Percentiles rank a stretch among this genome's conserved stretches.
Conservation (phyloP, 2,329 filamentous ascomycete species). For the Cyclaneusma minus region DNA sequence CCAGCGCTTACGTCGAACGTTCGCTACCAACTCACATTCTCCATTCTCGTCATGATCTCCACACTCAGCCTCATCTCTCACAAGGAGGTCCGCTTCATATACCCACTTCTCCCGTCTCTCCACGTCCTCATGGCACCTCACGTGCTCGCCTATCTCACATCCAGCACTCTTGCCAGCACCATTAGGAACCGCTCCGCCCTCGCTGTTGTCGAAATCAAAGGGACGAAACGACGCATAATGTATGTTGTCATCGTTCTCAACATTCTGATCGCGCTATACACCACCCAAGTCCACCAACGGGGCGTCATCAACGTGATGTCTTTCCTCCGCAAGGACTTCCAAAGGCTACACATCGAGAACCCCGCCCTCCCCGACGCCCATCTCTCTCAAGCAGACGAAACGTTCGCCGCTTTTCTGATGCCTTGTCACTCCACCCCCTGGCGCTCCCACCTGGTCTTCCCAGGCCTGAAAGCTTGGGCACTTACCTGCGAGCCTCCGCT, state of each 20-base stretch:
- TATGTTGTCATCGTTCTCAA: slow-evolving; percentile 46
- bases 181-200: slow-evolving; percentile 35
- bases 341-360: slow-evolving; percentile 33
- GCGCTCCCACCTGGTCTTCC: slow-evolving; percentile 73
- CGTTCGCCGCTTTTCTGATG: slow-evolving; percentile 71
- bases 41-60: slow-evolving; percentile 42
- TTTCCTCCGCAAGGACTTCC: slow-evolving; percentile 63
- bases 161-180: slow-evolving; percentile 13
- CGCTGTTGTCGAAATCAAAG: no score
- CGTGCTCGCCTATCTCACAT: slow-evolving; percentile 27
- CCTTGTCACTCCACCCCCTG: slow-evolving; percentile 94
- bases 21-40: slow-evolving; percentile 37
- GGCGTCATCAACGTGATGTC: slow-evolving; percentile 61
- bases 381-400: slow-evolving; percentile 21
- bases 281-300: slow-evolving; percentile 62
- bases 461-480: slow-evolving; percentile 63
- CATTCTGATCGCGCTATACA: slow-evolving; percentile 55
- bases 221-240: no score
- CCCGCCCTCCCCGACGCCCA: slow-evolving; percentile 17
- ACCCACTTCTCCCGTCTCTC: slow-evolving; percentile 76
- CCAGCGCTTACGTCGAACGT: slow-evolving; percentile 22
- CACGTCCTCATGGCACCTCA: slow-evolving; percentile 63
- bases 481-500: slow-evolving; percentile 84
- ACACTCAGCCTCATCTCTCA: slow-evolving; percentile 69
- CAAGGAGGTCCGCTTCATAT: slow-evolving; percentile 96